These are phyloP conservation scores for Fusarium anguioides DNA, from an alignment of 2,329 filamentous ascomycete species.

Conservation along the genomic window DNA sequence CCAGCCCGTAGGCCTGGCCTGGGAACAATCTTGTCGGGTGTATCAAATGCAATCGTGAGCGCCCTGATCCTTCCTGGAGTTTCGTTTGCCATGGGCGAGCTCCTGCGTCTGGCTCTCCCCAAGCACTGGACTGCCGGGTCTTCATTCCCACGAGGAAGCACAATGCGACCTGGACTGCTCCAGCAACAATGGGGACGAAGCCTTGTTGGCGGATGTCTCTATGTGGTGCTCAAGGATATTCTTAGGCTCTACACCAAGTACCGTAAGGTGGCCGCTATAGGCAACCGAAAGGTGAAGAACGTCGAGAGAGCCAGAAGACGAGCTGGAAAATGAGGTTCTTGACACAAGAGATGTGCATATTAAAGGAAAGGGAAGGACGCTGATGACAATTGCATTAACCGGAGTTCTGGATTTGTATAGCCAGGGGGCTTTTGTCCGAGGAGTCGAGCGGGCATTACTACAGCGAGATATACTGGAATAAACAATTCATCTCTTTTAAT, in stretches of 20 bases:
- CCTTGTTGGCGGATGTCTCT: slow-evolving; percentile 87
- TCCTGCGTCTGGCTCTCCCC: slow-evolving; percentile 76
- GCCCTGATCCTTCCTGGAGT: slow-evolving; percentile 83
- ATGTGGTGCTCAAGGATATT: slow-evolving; percentile 82
- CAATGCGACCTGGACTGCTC: slow-evolving; percentile 71
- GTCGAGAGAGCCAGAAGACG: slow-evolving; percentile 53
- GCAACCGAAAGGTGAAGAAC: slow-evolving; percentile 65
- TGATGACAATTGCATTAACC: slow-evolving; percentile 30
- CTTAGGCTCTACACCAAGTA: slow-evolving; percentile 73
- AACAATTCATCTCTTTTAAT: slow-evolving; percentile 21
- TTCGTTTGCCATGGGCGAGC: slow-evolving; percentile 80
- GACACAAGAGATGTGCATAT: slow-evolving; percentile 8
- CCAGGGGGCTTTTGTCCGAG: background rate
- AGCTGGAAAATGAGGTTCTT: slow-evolving; percentile 53
- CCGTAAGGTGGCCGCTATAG: slow-evolving; percentile 66
- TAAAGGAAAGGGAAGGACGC: slow-evolving; percentile 1
- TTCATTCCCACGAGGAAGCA: slow-evolving; percentile 38
- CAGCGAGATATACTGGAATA: slow-evolving; percentile 6
- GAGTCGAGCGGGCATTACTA: slow-evolving; percentile 1
- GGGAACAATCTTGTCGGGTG: slow-evolving; percentile 53
- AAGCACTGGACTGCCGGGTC: slow-evolving; percentile 68
- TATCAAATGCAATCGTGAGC: slow-evolving; percentile 63
- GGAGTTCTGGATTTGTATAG: slow-evolving; percentile 34
- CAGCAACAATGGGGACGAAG: slow-evolving; percentile 91
- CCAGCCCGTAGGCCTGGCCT: slow-evolving; percentile 50